phyloP scores from a whole-genome alignment of 2,329 filamentous ascomycete species.

The Fusarium sp. region DNA sequence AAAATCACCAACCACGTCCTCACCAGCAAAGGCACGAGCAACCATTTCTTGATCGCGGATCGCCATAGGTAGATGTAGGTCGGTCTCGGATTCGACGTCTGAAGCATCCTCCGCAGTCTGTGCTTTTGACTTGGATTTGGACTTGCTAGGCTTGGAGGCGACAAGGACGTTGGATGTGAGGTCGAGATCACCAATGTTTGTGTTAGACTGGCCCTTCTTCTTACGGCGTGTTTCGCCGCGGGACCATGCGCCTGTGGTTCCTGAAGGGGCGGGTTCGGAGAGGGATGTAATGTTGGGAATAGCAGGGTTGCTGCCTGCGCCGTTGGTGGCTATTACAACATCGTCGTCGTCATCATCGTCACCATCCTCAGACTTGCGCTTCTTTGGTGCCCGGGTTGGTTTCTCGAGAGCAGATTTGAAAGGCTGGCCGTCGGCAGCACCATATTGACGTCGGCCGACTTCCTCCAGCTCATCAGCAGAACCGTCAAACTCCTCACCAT shows the following conservation, averaged over 20 bases:
- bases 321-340: slow-evolving; percentile 45
- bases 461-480: slow-evolving; percentile 65
- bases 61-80: slow-evolving; percentile 66
- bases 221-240: slow-evolving; percentile 53
- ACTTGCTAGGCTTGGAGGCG: slow-evolving; percentile 47
- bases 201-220: slow-evolving; percentile 51
- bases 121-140: slow-evolving; percentile 46
- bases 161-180: slow-evolving; percentile 53
- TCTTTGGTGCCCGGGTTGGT: slow-evolving; percentile 46
- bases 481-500: slow-evolving; percentile 66
- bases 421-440: slow-evolving; percentile 56
- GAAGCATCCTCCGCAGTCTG: slow-evolving; percentile 45
- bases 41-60: slow-evolving; percentile 76
- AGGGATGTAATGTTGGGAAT: slow-evolving; percentile 36
- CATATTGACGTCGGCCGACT: slow-evolving; percentile 78
- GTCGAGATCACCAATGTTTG: slow-evolving; percentile 55
- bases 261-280: slow-evolving; percentile 36
- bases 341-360: slow-evolving; percentile 45
- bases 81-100: slow-evolving; percentile 58
- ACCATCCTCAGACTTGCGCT: slow-evolving; percentile 41
- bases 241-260: slow-evolving; percentile 58
- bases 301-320: slow-evolving; percentile 25
- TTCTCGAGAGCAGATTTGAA: slow-evolving; percentile 49
- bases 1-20: slow-evolving; percentile 86
- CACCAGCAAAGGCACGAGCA: slow-evolving; percentile 87